These are phyloP conservation scores for Bocquillonia castaneifolia DNA, from an alignment of 441 rosid species.

Conservation along the genomic window DNA sequence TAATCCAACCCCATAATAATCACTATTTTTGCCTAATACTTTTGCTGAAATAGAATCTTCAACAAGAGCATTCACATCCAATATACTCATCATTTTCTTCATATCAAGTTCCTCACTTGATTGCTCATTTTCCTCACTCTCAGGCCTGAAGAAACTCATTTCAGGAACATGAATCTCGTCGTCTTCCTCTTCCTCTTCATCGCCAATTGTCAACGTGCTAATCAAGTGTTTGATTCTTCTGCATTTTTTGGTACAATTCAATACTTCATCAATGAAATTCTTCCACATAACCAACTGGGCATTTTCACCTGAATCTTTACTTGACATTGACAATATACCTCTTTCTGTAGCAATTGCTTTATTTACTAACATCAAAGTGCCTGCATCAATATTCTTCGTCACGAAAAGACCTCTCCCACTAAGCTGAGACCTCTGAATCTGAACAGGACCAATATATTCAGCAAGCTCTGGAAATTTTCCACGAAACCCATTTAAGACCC, in stretches of 20 bases:
- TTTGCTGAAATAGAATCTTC: slow-evolving; percentile 64
- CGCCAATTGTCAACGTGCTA: slow-evolving; percentile 49
- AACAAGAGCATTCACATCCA: slow-evolving; percentile 87
- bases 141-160: slow-evolving; percentile 51
- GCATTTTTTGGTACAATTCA: slow-evolving; percentile 40
- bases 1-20: slow-evolving; percentile 71
- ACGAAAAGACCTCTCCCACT: slow-evolving; percentile 87
- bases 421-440: slow-evolving; percentile 54
- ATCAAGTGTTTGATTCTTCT: slow-evolving; percentile 38
- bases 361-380: slow-evolving; percentile 56
- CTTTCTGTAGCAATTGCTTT: slow-evolving; percentile 75
- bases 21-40: slow-evolving; percentile 73
- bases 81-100: slow-evolving; percentile 47
- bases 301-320: slow-evolving; percentile 45
- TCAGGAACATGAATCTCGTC: slow-evolving; percentile 51
- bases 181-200: slow-evolving; percentile 61
- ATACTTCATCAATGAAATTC: slow-evolving; percentile 57
- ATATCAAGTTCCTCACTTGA: slow-evolving; percentile 33
- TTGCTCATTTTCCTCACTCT: slow-evolving; percentile 26
- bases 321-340: slow-evolving; percentile 57
- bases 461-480: slow-evolving; percentile 69
- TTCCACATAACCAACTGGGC: slow-evolving; percentile 87
- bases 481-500: slow-evolving; percentile 60
- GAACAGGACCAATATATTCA: slow-evolving; percentile 57
- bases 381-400: slow-evolving; percentile 56